Percentiles rank a stretch among this genome's conserved stretches.
Evolutionary conservation across 1,139 yeast genomes (phyloP).

Genomic region (Groenewaldozyma sp.): DNA sequence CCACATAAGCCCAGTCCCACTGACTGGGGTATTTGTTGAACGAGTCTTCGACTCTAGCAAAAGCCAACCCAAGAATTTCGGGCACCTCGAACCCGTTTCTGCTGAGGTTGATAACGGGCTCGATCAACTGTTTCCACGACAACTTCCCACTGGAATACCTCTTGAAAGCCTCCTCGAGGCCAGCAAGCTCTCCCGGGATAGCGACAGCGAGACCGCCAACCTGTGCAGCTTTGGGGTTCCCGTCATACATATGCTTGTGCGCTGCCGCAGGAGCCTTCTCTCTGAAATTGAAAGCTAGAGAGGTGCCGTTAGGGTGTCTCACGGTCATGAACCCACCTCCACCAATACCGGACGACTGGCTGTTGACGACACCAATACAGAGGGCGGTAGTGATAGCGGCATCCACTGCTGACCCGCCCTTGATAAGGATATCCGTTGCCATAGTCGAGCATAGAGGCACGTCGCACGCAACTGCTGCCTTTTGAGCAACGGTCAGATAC

Average conservation of each 20-base stretch:
- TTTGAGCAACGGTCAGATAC: constrained; percentile 25
- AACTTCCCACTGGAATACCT: constrained; percentile 63
- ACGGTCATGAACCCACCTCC: constrained; percentile 80
- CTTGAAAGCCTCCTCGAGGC: constrained; percentile 52
- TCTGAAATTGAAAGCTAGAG: constrained; percentile 71
- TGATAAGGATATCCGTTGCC: constrained; percentile 50
- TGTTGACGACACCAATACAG: constrained; percentile 77
- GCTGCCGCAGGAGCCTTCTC: constrained; percentile 74
- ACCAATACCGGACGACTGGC: constrained; percentile 85
- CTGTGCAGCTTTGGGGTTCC: constrained; percentile 40
- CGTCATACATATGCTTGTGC: constrained; percentile 55
- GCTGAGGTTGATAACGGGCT: constrained; percentile 67
- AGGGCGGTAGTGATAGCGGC: constrained; percentile 85
- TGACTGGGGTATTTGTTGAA: constrained; percentile 13
- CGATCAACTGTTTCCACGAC: constrained; percentile 62
- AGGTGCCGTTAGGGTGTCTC: constrained; percentile 35
- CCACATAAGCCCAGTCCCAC: constrained; percentile 30
- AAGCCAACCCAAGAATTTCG: constrained; percentile 38
- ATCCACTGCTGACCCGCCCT: constrained; percentile 79
- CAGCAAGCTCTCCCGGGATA: constrained; percentile 84
- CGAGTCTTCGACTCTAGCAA: constrained; percentile 14
- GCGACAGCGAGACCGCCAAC: constrained; percentile 82
- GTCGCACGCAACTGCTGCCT: constrained; percentile 64
- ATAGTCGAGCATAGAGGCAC: constrained; percentile 60
- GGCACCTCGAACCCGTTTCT: constrained; percentile 57